Percentiles rank a stretch among this genome's conserved stretches.
Conservation (phyloP, 2,329 filamentous ascomycete species). For the Colletotrichum truncatum region DNA sequence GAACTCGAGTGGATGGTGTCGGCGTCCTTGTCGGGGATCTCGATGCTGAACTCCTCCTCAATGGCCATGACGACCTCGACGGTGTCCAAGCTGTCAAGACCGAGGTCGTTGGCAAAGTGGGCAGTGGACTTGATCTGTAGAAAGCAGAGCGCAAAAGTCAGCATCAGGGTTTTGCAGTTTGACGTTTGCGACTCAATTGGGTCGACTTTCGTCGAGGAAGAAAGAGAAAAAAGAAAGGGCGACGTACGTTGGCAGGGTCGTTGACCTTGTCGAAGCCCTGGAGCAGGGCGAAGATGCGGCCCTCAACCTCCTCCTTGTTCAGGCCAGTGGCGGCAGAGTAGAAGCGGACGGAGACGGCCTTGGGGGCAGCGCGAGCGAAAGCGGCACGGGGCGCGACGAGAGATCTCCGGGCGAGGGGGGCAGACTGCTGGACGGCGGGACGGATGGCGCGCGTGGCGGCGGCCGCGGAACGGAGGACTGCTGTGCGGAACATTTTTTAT, state of each 20-base stretch:
- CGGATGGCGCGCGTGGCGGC: slow-evolving; percentile 59
- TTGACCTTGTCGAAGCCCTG: slow-evolving; percentile 97
- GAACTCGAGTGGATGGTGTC: slow-evolving; percentile 93
- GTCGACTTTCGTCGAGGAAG: neutral
- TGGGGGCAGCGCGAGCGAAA: slow-evolving; percentile 67
- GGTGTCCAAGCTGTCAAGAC: slow-evolving; percentile 95
- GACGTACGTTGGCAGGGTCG: slow-evolving; percentile 69
- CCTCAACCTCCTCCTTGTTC: slow-evolving; percentile 85
- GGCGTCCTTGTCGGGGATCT: slow-evolving; percentile 98
- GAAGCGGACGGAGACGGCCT: slow-evolving; percentile 75
- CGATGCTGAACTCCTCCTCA: slow-evolving; percentile 93
- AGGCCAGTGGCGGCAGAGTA: slow-evolving; percentile 87
- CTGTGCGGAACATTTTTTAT: slow-evolving; percentile 86
- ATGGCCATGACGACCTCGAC: slow-evolving; percentile 99
- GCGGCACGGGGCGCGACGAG: slow-evolving; percentile 68
- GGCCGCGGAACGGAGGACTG: slow-evolving; percentile 81
- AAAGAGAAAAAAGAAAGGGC: neutral
- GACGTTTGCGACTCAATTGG: neutral
- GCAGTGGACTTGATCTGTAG: slow-evolving; percentile 80
- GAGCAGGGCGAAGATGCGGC: slow-evolving; percentile 90
- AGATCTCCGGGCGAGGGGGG: slow-evolving; percentile 54
- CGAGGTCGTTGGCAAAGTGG: slow-evolving; percentile 97
- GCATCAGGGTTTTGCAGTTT: neutral
- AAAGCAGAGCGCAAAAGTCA: neutral
- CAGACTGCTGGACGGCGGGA: slow-evolving; percentile 66